These are phyloP conservation scores for Eucalyptus camaldulensis DNA, from an alignment of 345 rosid species.

Conservation along the genomic window DNA sequence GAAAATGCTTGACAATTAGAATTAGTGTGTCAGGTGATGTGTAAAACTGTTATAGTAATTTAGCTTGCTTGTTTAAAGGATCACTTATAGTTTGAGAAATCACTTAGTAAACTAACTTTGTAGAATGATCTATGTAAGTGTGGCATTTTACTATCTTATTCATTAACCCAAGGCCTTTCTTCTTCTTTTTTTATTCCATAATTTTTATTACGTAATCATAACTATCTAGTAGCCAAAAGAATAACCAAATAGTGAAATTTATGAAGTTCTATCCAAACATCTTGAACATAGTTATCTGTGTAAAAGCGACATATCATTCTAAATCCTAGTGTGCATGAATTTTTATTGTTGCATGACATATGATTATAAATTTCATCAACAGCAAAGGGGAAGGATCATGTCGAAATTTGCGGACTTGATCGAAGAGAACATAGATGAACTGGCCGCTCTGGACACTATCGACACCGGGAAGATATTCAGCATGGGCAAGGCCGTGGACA, in stretches of 20 bases:
- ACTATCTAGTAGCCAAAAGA: neutral
- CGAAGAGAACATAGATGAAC: constrained; percentile 44
- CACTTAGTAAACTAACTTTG: neutral
- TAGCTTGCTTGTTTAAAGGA: neutral
- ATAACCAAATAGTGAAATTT: neutral
- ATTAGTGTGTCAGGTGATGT: neutral
- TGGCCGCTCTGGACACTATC: constrained; percentile 55
- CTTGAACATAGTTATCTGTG: neutral
- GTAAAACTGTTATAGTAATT: neutral
- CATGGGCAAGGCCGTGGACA: constrained; percentile 26
- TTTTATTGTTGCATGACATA: neutral
- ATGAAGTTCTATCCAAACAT: neutral
- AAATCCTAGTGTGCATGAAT: neutral
- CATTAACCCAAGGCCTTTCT: neutral
- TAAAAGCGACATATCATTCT: neutral
- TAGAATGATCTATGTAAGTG: neutral
- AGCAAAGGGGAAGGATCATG: constrained; percentile 63
- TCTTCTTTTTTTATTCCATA: too few relatives aligned
- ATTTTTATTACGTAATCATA: neutral
- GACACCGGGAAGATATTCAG: constrained; percentile 63
- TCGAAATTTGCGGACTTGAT: constrained; percentile 53
- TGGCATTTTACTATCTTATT: neutral
- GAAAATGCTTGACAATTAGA: neutral
- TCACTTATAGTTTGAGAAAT: neutral
- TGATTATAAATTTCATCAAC: neutral